Evolutionary conservation across 371 early-diverging fungal species (phyloP), one percentile per base, ranked within the genome.

Genomic region (Mortierella sp.): DNA sequence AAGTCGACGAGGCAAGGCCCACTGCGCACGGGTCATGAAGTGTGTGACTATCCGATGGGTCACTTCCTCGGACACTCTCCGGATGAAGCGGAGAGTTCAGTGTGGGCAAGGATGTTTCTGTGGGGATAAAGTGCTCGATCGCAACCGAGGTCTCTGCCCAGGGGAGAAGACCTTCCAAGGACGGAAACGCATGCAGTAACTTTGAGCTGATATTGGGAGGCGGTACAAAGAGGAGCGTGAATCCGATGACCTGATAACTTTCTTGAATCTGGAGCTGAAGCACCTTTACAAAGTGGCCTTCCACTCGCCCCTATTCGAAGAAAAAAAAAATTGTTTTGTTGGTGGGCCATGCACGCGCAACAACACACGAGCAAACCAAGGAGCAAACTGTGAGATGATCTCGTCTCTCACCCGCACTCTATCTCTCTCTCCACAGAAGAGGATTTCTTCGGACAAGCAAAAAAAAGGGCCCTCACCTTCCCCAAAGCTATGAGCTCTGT

Each of bases 141-240:
- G 80, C 80, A 9, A 79, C 74, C 2, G 80, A 69, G 29, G 73
- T 62, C 15, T 79, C 80, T 7, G 80, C 80, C 80, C 80, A 79
- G 0, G 80, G 80, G 5, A 79, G 19, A 25, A 73, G 45, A 12
- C 80, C 80, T 26, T 79, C 80, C 16, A 79, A 66, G 3, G 64
- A 19, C 0, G 80, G 80, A 21, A 69, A 79, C 26, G 58, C 52
- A 3, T 69, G 61, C 6, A 66, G 55, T 5, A 70, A 19, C 30
- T 70, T 79, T 25, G 69, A 30, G 18, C 52, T 66, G 18, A 58
- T 48, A 21, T 29, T 65, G 0, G 73, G 47, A 9, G 80, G 63
- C 50, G 80, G 80, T 2, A 73, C 67, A 1, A 55, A 70, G 25
- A 79, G 51, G n/a, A 79, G 73, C 0, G 80, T 79, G 48, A 79